Percentiles rank a stretch among this genome's conserved stretches.
Conservation (phyloP, 345 rosid species). For the Populus davidiana region DNA sequence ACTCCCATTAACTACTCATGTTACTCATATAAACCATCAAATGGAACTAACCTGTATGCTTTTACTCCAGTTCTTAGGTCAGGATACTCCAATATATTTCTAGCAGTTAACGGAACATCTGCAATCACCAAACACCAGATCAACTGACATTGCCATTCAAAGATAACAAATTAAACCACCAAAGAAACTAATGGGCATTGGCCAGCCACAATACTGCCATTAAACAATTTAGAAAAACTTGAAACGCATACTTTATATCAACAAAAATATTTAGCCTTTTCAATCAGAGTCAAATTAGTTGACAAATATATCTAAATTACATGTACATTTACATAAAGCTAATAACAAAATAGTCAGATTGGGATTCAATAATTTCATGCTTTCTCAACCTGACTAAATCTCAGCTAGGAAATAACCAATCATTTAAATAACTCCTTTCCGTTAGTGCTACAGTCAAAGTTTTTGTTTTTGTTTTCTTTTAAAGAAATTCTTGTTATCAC, state of each 20-base stretch:
- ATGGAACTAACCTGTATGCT: slow-evolving; percentile 56
- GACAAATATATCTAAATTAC: not conserved
- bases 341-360: not conserved
- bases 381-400: not conserved
- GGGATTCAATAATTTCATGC: not conserved
- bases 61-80: slow-evolving; percentile 87
- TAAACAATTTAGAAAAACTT: not conserved
- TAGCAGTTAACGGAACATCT: slow-evolving; percentile 78
- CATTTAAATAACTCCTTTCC: not conserved
- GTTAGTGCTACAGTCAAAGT: no score
- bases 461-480: no score
- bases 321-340: not conserved
- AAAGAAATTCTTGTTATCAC: not conserved
- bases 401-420: not conserved
- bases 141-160: not conserved
- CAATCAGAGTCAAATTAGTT: not conserved
- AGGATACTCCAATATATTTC: slow-evolving; percentile 84
- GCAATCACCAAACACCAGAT: slow-evolving; percentile 21
- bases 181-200: not conserved
- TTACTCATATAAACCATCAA: not conserved
- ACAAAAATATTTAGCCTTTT: not conserved
- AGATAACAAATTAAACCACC: not conserved
- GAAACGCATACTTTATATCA: no score
- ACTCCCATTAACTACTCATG: not conserved
- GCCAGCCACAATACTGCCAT: not conserved